These are phyloP conservation scores for Geoglossum cookeanum DNA, from an alignment of 2,329 filamentous ascomycete genomes.

Conservation along the genomic window DNA sequence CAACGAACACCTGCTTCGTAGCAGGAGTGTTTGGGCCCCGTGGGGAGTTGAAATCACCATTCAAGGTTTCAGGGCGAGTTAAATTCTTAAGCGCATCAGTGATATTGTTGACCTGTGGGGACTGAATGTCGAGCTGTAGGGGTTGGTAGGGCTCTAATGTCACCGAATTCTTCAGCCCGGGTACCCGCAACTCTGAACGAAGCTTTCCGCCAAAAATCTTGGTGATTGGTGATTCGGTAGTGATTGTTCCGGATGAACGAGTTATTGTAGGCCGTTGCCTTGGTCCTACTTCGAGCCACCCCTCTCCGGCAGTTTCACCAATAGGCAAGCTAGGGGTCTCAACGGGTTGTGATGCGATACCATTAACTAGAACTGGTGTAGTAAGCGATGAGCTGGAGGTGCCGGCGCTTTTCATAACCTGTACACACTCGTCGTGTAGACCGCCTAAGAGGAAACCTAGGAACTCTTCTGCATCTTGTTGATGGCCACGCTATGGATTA, in stretches of 20 bases:
- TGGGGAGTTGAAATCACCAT: conserved; percentile 65
- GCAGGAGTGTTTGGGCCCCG: conserved; percentile 59
- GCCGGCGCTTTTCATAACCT: conserved; percentile 43
- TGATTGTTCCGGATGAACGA: conserved; percentile 59
- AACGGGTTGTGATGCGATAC: conserved; percentile 7
- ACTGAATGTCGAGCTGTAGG: conserved; percentile 83
- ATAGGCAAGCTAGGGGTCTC: conserved; percentile 18
- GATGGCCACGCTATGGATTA: conserved; percentile 57
- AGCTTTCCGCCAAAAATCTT: conserved; percentile 89
- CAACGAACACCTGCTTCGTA: conserved; percentile 89
- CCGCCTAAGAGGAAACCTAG: conserved; percentile 82
- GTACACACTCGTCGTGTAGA: conserved; percentile 77
- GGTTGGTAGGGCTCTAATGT: conserved; percentile 89
- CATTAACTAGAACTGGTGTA: conserved; percentile 23
- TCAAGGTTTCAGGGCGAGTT: conserved; percentile 65
- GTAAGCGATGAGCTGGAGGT: conserved; percentile 19
- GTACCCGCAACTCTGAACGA: conserved; percentile 72
- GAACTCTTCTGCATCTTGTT: conserved; percentile 96
- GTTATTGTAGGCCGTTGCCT: conserved; percentile 79
- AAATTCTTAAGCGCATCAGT: conserved; percentile 74
- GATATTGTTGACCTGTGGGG: conserved; percentile 73
- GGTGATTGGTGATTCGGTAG: conserved; percentile 63
- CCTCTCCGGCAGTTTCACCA: conserved; percentile 29
- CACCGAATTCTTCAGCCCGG: conserved; percentile 75
- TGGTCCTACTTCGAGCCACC: conserved; percentile 89